A percentile compares a stretch with the other conserved stretches of the same genome.
Conservation (phyloP, 805 yeast genomes). For the Wickerhamiella musiphila region DNA sequence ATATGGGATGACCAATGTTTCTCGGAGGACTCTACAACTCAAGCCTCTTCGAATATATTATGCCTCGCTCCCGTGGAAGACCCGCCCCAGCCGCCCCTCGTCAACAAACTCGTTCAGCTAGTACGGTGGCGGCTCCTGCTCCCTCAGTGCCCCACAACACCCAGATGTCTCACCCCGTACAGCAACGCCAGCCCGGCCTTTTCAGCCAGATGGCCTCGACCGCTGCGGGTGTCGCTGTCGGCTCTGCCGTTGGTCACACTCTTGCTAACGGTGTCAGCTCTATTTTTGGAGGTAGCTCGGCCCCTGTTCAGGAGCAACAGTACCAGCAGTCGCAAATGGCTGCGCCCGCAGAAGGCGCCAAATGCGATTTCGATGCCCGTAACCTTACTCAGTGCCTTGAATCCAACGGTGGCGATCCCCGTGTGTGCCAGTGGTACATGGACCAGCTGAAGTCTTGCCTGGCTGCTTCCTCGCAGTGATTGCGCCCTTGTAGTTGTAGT, state of each 20-base stretch:
- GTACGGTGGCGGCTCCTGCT: conserved; percentile 35
- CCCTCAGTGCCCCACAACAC: conserved; percentile 33
- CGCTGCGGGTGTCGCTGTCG: conserved; percentile 99
- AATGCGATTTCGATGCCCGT: conserved; percentile 88
- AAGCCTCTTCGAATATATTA: conserved; percentile 2
- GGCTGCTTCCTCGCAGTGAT: conserved; percentile 79
- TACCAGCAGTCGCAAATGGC: conserved; percentile 21
- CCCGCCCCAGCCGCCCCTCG: conserved; percentile 20
- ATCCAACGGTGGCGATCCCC: conserved; percentile 90
- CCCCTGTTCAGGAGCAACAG: conserved; percentile 34
- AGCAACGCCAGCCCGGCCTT: conserved; percentile 50
- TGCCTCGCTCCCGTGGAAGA: conserved; percentile 30
- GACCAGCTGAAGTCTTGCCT: conserved; percentile 97
- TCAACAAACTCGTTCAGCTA: conserved; percentile 18
- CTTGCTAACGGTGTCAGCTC: conserved; percentile 86
- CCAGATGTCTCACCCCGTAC: conserved; percentile 34
- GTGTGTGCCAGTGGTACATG: conserved; percentile 88
- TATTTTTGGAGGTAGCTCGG: conserved; percentile 67
- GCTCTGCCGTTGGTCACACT: conserved; percentile 94
- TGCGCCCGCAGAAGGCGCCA: conserved; percentile 25
- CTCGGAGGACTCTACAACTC: too few species aligned
- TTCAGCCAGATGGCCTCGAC: conserved; percentile 97
- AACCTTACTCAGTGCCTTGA: conserved; percentile 88
- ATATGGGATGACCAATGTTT: too few species aligned
- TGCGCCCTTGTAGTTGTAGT: too few species aligned